Percentiles rank a stretch among this genome's conserved stretches.
phyloP scores from a whole-genome alignment of 75 land plant species.

The Cupressus sempervirens region DNA sequence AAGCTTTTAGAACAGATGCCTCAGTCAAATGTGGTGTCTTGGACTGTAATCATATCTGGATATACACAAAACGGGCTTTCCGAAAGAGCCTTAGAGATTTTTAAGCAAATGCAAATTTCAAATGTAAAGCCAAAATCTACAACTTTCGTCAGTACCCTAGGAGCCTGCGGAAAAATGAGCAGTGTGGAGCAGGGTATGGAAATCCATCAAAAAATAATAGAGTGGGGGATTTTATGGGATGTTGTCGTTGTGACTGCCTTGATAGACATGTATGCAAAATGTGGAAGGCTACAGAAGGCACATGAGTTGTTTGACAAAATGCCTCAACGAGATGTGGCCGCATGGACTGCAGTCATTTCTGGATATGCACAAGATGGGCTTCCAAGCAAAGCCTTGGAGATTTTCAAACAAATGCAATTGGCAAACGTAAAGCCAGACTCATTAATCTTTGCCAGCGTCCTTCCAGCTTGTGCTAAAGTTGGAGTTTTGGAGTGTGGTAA shows the following conservation, averaged over 20 bases:
- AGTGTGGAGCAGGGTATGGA: background rate
- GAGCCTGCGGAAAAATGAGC: background rate
- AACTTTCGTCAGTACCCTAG: background rate
- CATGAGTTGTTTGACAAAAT: conserved; percentile 43
- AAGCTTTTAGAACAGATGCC: conserved; percentile 36
- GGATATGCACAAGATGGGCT: conserved; percentile 50
- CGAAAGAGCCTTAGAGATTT: conserved; percentile 13
- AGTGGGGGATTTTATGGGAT: background rate
- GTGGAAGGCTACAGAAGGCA: conserved; percentile 24
- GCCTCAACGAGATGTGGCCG: conserved; percentile 42
- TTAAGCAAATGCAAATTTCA: conserved; percentile 39
- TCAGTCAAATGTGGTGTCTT: conserved; percentile 35
- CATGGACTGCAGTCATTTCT: conserved; percentile 52
- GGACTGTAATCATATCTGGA: conserved; percentile 34
- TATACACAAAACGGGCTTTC: background rate
- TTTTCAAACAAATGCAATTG: conserved; percentile 32
- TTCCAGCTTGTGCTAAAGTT: conserved; percentile 39
- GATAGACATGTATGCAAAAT: conserved; percentile 42
- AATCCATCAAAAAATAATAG: background rate
- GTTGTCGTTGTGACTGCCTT: conserved; percentile 16
- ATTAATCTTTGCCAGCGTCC: conserved; percentile 33
- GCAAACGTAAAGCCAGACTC: conserved; percentile 28
- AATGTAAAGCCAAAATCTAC: conserved; percentile 2
- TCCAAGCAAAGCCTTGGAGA: conserved; percentile 25
- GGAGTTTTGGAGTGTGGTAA: conserved; percentile 40